Conservation (phyloP, 192 early-diverging fungal genomes). For the Coemansia sp. region DNA sequence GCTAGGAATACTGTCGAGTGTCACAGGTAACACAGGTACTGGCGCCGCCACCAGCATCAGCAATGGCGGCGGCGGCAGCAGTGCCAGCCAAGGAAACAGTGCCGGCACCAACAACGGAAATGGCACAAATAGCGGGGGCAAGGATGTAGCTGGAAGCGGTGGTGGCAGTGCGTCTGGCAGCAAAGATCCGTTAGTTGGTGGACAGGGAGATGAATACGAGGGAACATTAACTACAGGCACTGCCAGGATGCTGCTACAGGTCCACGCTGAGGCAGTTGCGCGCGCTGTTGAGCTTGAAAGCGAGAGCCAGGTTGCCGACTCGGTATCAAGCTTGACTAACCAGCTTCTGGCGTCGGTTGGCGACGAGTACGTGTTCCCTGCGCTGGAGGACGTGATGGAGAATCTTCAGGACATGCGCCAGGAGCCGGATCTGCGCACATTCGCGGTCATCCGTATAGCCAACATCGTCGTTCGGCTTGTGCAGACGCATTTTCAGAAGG, state of each 20-base stretch:
- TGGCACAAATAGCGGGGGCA: background rate
- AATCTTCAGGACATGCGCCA: constrained; percentile 39
- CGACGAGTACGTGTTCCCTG: constrained; percentile 76
- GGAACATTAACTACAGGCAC: constrained; percentile 29
- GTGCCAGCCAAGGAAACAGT: background rate
- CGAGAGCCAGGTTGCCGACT: constrained; percentile 63
- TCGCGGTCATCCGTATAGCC: constrained; percentile 30
- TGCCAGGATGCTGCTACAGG: constrained; percentile 57
- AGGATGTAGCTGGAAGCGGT: background rate
- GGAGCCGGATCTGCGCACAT: constrained; percentile 39
- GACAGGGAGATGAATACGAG: constrained; percentile 11
- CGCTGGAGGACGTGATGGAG: constrained; percentile 69
- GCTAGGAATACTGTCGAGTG: constrained; percentile 51
- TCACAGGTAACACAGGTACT: constrained; percentile 19
- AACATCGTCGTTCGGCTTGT: constrained; percentile 37
- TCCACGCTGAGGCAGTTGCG: constrained; percentile 74
- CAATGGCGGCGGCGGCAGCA: background rate
- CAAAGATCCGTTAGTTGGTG: background rate
- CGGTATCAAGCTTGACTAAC: constrained; percentile 68
- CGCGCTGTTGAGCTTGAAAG: constrained; percentile 77
- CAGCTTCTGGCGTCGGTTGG: constrained; percentile 79
- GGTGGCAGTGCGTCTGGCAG: constrained; percentile 7
- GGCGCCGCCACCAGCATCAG: background rate
- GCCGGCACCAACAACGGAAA: background rate
- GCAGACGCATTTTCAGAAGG: constrained; percentile 45